Percentiles rank a stretch among this genome's conserved stretches.
Conservation (phyloP, 163 green algal species). For the Chlamydomonas reinhardtii region DNA sequence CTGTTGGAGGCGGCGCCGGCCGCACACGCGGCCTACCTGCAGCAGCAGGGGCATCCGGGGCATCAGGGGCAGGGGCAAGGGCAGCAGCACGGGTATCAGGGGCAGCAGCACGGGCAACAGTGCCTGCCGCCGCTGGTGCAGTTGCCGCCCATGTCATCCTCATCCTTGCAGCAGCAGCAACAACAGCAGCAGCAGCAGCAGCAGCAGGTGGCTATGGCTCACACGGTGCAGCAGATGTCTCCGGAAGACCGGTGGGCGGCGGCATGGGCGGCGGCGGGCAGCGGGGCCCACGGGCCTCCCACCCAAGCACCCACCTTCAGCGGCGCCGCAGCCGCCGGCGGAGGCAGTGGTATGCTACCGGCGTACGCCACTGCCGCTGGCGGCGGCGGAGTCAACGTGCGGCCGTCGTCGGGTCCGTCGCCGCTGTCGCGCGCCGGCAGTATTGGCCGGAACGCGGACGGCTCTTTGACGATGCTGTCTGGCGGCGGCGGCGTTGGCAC, state of each 20-base stretch:
- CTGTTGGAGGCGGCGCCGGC: not conserved
- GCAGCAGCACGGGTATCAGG: not conserved
- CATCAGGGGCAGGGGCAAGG: not conserved
- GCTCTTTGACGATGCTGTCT: no score
- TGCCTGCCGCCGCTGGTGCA: not conserved
- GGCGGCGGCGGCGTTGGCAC: not conserved
- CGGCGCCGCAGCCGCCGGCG: not conserved
- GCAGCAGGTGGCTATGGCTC: not conserved
- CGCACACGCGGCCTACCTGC: no score
- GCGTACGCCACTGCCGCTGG: not conserved
- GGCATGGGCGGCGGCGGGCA: not conserved
- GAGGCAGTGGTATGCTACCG: no score
- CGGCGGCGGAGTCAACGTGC: not conserved
- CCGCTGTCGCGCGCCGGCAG: not conserved
- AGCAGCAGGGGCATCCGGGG: not conserved
- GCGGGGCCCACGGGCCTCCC: not conserved
- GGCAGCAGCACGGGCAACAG: not conserved
- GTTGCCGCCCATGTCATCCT: not conserved
- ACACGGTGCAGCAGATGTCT: not conserved
- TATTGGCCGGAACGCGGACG: not conserved
- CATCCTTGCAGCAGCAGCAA: not conserved
- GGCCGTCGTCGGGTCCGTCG: not conserved
- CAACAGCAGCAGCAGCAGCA: not conserved
- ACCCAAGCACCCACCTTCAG: not conserved
- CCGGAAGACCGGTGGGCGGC: slow-evolving; percentile 25